A percentile compares a stretch with the other conserved stretches of the same genome.
phyloP scores from a whole-genome alignment of 225 moss, liverwort and hornwort species.

The Bryoerythrophyllum caledonicum region DNA sequence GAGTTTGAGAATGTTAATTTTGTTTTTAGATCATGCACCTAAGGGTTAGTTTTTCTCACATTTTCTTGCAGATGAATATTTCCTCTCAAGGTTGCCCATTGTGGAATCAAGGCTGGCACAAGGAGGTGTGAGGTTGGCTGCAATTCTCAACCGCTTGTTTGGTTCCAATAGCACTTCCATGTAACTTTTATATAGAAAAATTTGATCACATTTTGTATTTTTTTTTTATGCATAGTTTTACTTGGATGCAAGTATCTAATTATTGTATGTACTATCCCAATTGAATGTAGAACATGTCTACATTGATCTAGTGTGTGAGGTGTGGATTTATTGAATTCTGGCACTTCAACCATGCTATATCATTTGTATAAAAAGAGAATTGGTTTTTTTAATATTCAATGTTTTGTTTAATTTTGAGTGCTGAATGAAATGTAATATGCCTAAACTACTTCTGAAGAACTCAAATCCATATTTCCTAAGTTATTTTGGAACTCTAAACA shows the following conservation, averaged over 20 bases:
- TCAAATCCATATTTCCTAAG: no score
- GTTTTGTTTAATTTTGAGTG: no score
- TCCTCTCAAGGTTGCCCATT: constrained; percentile 71
- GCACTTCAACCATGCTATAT: no score
- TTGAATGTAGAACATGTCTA: not conserved
- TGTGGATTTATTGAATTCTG: not conserved
- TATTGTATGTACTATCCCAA: not conserved
- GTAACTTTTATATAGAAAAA: not conserved
- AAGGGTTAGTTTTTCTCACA: no score
- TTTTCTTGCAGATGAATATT: constrained; percentile 69
- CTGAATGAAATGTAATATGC: no score
- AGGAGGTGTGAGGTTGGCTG: constrained; percentile 78
- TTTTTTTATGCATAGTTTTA: not conserved
- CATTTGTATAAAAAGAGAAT: no score
- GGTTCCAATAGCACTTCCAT: constrained; percentile 9
- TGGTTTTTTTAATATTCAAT: no score
- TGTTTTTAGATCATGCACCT: no score
- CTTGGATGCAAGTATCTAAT: not conserved
- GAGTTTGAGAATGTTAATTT: no score
- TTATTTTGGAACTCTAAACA: no score
- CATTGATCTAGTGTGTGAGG: not conserved
- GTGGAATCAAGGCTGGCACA: constrained; percentile 75
- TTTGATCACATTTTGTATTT: not conserved
- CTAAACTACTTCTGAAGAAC: no score
- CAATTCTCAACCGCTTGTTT: constrained; percentile 65